Conservation (phyloP, 331 rosid genomes). For the Arachis monticola region DNA sequence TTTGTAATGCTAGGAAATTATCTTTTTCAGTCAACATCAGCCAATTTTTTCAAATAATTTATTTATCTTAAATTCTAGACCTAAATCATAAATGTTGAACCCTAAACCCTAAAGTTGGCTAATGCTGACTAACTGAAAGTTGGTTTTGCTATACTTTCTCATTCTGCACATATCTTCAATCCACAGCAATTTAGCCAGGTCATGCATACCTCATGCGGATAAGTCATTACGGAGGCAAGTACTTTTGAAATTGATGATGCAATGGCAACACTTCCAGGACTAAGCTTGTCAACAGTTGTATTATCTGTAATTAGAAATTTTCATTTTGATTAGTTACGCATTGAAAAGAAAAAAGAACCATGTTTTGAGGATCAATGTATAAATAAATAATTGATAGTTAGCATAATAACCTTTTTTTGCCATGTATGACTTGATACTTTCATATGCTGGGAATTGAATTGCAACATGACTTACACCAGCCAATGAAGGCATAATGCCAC, state of each 20-base stretch:
- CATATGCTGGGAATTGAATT: slow-evolving; percentile 91
- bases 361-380: slow-evolving; percentile 10
- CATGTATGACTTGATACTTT: slow-evolving; percentile 72
- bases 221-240: slow-evolving; percentile 75
- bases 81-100: too few species aligned
- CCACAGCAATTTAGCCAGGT: slow-evolving; percentile 4
- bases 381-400: slow-evolving; percentile 15
- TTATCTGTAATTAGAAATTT: slow-evolving; percentile 55
- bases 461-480: slow-evolving; percentile 97
- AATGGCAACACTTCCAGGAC: slow-evolving; percentile 70
- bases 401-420: slow-evolving; percentile 72
- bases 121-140: too few species aligned
- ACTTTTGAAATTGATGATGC: slow-evolving; percentile 88
- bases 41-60: too few species aligned
- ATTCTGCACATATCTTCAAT: not conserved
- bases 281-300: slow-evolving; percentile 73
- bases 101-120: too few species aligned
- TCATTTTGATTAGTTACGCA: slow-evolving; percentile 38
- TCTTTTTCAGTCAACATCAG: too few species aligned
- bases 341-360: not conserved
- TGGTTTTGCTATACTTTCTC: too few species aligned
- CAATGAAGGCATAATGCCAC: slow-evolving; percentile 93
- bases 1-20: too few species aligned
- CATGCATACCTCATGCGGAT: slow-evolving; percentile 83
- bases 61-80: too few species aligned